Evolutionary conservation across 192 early-diverging fungal genomes (phyloP).

Genomic region (Chytriomyces hyalinus): DNA sequence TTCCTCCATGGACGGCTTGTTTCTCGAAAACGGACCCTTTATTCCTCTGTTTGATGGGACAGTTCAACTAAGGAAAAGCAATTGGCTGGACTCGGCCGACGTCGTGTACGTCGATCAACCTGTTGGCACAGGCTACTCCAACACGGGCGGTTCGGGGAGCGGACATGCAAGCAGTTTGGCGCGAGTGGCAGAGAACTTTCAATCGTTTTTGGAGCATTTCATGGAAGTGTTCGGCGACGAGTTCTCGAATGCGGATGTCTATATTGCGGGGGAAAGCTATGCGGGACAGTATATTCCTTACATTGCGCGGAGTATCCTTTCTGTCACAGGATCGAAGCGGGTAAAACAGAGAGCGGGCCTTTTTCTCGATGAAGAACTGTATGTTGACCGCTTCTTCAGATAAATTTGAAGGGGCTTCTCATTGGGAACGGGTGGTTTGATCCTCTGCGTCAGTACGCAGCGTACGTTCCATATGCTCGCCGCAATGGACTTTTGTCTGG

Average conservation of each 20-base stretch:
- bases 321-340: not conserved
- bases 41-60: not conserved
- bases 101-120: conserved; percentile 42
- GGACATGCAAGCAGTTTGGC: conserved; percentile 31
- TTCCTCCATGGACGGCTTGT: conserved; percentile 41
- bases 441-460: conserved; percentile 58
- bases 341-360: too few species aligned
- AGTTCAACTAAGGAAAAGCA: not conserved
- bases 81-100: conserved; percentile 18
- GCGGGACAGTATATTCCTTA: conserved; percentile 78
- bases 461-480: conserved; percentile 53
- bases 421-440: conserved; percentile 85
- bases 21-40: conserved; percentile 67
- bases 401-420: conserved; percentile 58
- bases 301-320: conserved; percentile 61
- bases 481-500: conserved; percentile 43
- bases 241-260: conserved; percentile 46
- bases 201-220: conserved; percentile 63
- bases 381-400: not conserved
- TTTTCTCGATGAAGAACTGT: too few species aligned
- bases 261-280: conserved; percentile 74
- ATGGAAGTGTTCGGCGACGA: conserved; percentile 61
- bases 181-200: conserved; percentile 50
- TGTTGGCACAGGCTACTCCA: conserved; percentile 37
- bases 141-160: not conserved